Conservation (phyloP, 73 alveolate genomes). For the Paramecium tetraurelia region DNA sequence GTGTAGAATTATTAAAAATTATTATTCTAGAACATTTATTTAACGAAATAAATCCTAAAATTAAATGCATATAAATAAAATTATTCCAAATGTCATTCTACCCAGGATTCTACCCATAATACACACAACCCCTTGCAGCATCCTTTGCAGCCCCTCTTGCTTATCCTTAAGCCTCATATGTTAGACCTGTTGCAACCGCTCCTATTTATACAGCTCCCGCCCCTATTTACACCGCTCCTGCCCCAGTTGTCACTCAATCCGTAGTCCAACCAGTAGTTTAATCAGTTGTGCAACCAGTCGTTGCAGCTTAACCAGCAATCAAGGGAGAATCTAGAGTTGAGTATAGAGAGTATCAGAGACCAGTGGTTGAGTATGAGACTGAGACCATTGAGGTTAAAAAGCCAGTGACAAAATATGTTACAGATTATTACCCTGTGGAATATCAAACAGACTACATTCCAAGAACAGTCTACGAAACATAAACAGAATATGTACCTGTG, state of each 20-base stretch:
- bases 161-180: not conserved
- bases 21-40: not conserved
- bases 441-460: constrained; percentile 45
- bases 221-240: not conserved
- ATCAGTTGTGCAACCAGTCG: constrained; percentile 21
- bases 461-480: constrained; percentile 42
- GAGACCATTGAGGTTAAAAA: constrained; percentile 15
- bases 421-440: constrained; percentile 49
- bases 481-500: constrained; percentile 49
- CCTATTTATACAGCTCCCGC: not conserved
- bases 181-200: not conserved
- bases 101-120: not conserved
- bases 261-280: not conserved
- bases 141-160: not conserved
- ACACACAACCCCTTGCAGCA: not conserved
- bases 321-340: constrained; percentile 54
- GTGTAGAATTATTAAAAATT: not conserved
- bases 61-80: not conserved
- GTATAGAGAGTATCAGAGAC: constrained; percentile 36
- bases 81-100: constrained; percentile 33
- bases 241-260: not conserved
- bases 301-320: constrained; percentile 5
- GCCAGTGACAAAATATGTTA: constrained; percentile 23
- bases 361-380: constrained; percentile 45
- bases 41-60: not conserved